A percentile compares a stretch with the other conserved stretches of the same genome.
Conservation (phyloP, 768 basidiomycete species). For the Suillus bovinus region DNA sequence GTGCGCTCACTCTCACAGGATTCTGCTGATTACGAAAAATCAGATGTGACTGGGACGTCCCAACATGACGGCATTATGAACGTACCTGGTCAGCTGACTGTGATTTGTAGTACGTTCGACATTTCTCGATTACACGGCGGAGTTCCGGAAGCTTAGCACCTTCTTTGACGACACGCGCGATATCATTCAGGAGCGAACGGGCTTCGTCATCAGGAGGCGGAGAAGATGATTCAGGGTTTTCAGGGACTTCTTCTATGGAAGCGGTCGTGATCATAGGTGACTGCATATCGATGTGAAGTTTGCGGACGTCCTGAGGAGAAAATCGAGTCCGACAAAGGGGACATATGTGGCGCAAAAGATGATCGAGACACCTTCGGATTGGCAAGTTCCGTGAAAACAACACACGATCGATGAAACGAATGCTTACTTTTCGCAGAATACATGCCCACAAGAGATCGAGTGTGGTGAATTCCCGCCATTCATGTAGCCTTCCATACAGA, state of each 20-base stretch:
- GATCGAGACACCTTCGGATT: constrained; percentile 51
- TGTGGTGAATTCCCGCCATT: constrained; percentile 56
- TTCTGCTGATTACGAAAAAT: constrained; percentile 38
- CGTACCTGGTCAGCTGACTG: constrained; percentile 50
- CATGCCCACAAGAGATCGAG: constrained; percentile 70
- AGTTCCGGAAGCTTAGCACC: constrained; percentile 54
- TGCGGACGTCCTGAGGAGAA: constrained; percentile 44
- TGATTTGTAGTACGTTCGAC: constrained; percentile 45
- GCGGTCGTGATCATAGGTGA: constrained; percentile 32
- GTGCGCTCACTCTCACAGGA: constrained; percentile 49
- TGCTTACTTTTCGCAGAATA: constrained; percentile 54
- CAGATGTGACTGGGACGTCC: not conserved
- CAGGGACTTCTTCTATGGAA: constrained; percentile 11
- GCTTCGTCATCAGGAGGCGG: constrained; percentile 42
- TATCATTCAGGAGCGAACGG: constrained; percentile 53
- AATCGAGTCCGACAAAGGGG: constrained; percentile 66
- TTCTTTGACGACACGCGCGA: constrained; percentile 53
- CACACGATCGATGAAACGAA: constrained; percentile 21
- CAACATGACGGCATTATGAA: constrained; percentile 12
- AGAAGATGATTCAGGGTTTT: constrained; percentile 21
- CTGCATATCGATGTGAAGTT: constrained; percentile 58
- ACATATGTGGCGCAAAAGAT: constrained; percentile 50
- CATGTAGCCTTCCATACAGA: constrained; percentile 69
- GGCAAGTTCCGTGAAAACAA: constrained; percentile 10
- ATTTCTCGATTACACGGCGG: constrained; percentile 52